Conservation (phyloP, 164 flowering plant species). For the Dillenia suffruticosa region DNA sequence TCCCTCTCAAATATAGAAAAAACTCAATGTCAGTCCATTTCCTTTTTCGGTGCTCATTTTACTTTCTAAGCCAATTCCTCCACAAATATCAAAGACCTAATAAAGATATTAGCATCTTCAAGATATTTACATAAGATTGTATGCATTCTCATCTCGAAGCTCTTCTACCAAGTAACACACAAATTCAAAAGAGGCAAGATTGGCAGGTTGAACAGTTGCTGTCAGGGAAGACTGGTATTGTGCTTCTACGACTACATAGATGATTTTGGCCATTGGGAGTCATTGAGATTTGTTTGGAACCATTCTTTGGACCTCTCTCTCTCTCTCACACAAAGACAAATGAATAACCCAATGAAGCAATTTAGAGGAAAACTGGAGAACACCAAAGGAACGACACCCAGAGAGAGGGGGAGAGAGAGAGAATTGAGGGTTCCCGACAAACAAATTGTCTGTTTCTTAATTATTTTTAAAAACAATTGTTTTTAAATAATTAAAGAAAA, state of each 20-base stretch:
- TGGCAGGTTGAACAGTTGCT: constrained; percentile 67
- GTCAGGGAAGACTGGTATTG: constrained; percentile 91
- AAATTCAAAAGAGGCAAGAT: constrained; percentile 68
- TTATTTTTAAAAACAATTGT: too few species aligned
- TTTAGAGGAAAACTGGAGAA: too few species aligned
- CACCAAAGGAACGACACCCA: too few species aligned
- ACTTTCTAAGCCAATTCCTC: constrained; percentile 86
- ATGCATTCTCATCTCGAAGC: constrained; percentile 65
- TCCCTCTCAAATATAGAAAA: too few species aligned
- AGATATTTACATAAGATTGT: constrained; percentile 76
- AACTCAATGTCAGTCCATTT: constrained; percentile 52
- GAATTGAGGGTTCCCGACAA: too few species aligned
- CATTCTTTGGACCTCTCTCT: too few species aligned
- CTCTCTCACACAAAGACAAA: too few species aligned
- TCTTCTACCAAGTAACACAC: constrained; percentile 98
- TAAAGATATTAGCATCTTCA: constrained; percentile 87
- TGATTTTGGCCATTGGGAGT: constrained; percentile 80
- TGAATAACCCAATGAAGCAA: too few species aligned
- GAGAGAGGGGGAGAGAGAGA: too few species aligned
- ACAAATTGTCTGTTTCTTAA: too few species aligned
- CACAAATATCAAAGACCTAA: constrained; percentile 93
- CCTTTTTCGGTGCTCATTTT: constrained; percentile 85
- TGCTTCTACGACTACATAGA: constrained; percentile 95
- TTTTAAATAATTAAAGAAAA: too few species aligned
- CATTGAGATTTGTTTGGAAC: too few species aligned